Conservation (phyloP, 805 yeast genomes). For the Starmerella kuoi region DNA sequence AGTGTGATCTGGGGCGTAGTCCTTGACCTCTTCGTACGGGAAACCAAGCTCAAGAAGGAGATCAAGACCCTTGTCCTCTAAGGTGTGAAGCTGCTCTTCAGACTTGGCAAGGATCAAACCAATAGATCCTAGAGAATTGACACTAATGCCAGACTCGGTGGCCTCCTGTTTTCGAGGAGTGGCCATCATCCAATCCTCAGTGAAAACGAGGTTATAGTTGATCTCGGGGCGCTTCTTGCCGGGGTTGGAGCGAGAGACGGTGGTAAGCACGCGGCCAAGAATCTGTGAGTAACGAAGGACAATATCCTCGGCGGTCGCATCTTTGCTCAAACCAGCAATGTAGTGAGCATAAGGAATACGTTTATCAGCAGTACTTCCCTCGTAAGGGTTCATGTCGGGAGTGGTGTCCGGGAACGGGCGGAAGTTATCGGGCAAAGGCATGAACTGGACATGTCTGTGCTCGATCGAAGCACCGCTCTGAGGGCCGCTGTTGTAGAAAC, state of each 20-base stretch:
- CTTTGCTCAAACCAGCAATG: constrained; percentile 47
- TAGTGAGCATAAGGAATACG: constrained; percentile 70
- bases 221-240: constrained; percentile 25
- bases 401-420: constrained; percentile 44
- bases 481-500: constrained; percentile 81
- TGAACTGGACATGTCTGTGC: constrained; percentile 83
- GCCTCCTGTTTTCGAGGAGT: constrained; percentile 52
- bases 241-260: constrained; percentile 48
- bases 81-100: constrained; percentile 32
- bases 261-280: constrained; percentile 36
- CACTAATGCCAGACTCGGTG: constrained; percentile 37
- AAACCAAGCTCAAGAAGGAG: constrained; percentile 20
- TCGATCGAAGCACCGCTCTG: constrained; percentile 89
- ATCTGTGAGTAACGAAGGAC: constrained; percentile 56
- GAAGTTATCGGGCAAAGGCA: constrained; percentile 52
- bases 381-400: constrained; percentile 32
- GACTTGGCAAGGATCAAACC: constrained; percentile 72
- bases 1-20: constrained; percentile 17
- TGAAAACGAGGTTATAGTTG: constrained; percentile 73
- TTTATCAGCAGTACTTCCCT: constrained; percentile 28
- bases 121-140: constrained; percentile 69
- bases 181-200: constrained; percentile 69
- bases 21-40: constrained; percentile 18
- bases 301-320: constrained; percentile 33
- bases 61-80: constrained; percentile 16